Percentiles rank a stretch among this genome's conserved stretches.
Conservation (phyloP, 1,284 basidiomycete species). For the Pseudomicrostroma phylloplanum region DNA sequence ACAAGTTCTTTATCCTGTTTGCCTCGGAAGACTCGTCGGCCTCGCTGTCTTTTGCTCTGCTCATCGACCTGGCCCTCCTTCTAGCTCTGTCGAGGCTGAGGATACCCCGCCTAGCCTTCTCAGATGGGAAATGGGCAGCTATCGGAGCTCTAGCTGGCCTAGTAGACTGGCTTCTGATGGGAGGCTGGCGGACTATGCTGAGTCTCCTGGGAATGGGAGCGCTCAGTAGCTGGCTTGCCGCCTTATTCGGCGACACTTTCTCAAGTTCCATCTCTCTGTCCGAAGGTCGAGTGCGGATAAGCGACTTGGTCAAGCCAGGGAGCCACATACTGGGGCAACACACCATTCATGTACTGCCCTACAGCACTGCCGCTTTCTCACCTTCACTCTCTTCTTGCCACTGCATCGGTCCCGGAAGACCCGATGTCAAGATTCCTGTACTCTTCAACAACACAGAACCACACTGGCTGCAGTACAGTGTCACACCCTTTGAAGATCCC, state of each 20-base stretch:
- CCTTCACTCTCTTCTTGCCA: slow-evolving; percentile 54
- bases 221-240: slow-evolving; percentile 8
- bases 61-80: slow-evolving; percentile 10
- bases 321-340: slow-evolving; percentile 75
- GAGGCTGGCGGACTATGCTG: slow-evolving; percentile 12
- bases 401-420: slow-evolving; percentile 61
- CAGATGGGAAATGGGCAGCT: slow-evolving; percentile 3
- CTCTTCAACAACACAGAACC: slow-evolving; percentile 87
- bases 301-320: slow-evolving; percentile 49
- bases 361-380: slow-evolving; percentile 69
- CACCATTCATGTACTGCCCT: slow-evolving; percentile 77
- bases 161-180: slow-evolving; percentile 9
- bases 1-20: slow-evolving; percentile 5
- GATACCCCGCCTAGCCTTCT: slow-evolving; percentile 14
- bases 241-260: slow-evolving; percentile 21
- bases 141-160: slow-evolving; percentile 10
- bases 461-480: slow-evolving; percentile 65
- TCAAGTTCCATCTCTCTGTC: slow-evolving; percentile 47
- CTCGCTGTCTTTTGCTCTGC: slow-evolving; percentile 9
- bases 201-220: background rate
- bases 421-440: slow-evolving; percentile 65
- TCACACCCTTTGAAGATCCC: slow-evolving; percentile 62
- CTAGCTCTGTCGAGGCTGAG: slow-evolving; percentile 7
- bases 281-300: slow-evolving; percentile 51
- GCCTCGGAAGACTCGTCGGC: background rate